These are phyloP conservation scores for Solanum medicagineum DNA, from an alignment of 257 asterid species.

Conservation along the genomic window DNA sequence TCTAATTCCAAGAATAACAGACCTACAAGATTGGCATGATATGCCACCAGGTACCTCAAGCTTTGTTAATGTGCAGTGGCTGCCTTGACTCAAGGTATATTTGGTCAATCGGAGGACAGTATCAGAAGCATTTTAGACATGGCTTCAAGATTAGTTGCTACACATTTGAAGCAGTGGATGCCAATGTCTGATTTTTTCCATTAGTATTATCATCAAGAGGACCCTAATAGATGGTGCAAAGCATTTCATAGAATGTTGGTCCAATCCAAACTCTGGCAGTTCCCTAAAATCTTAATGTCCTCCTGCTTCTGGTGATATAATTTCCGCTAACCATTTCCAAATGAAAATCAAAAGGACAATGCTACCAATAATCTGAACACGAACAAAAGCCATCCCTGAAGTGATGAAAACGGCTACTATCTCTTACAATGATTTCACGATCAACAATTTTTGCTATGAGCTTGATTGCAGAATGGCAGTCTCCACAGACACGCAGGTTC, in stretches of 20 bases:
- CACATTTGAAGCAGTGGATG: background rate
- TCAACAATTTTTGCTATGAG: slow-evolving; percentile 23
- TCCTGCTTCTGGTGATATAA: background rate
- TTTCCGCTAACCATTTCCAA: background rate
- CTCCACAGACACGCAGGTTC: slow-evolving; percentile 43
- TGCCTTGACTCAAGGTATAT: background rate
- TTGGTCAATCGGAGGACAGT: background rate
- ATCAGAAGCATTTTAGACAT: background rate
- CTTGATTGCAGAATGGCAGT: slow-evolving; percentile 48
- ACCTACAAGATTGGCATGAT: background rate
- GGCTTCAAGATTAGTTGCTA: background rate
- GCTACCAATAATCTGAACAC: slow-evolving; percentile 44
- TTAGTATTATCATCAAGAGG: background rate
- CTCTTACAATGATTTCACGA: slow-evolving; percentile 32
- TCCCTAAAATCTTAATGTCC: background rate
- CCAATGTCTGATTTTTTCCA: background rate
- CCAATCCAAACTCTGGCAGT: background rate
- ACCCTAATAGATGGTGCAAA: background rate
- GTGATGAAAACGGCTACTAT: slow-evolving; percentile 57
- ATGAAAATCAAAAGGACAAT: background rate
- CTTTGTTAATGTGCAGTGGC: background rate
- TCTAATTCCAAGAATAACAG: background rate
- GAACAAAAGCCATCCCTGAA: slow-evolving; percentile 50
- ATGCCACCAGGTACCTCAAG: background rate
- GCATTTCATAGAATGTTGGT: background rate